phyloP scores from a whole-genome alignment of 2,329 filamentous ascomycete species.

The Myriosclerotinia duriaeana region DNA sequence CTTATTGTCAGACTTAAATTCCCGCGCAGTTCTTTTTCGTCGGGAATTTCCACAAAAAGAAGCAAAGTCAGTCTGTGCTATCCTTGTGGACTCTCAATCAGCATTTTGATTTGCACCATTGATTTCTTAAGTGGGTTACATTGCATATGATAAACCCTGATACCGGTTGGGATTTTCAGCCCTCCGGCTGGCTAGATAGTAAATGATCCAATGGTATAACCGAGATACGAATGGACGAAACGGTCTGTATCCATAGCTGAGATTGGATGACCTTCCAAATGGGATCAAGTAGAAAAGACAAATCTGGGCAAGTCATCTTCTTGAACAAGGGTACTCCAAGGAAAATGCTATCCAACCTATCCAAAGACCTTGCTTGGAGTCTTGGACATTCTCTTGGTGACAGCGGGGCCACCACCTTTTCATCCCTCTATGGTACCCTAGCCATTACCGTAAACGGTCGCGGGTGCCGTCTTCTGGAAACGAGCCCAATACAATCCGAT shows the following conservation, averaged over 20 bases:
- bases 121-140: conserved; percentile 20
- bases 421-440: conserved; percentile 21
- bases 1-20: conserved; percentile 8
- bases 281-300: conserved; percentile 3
- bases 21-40: neutral
- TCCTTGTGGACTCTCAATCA: conserved; percentile 20
- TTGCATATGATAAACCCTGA: conserved; percentile 19
- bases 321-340: conserved; percentile 6
- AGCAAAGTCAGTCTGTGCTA: conserved; percentile 17
- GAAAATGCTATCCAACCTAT: neutral
- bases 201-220: conserved; percentile 11
- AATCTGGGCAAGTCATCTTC: conserved; percentile 9
- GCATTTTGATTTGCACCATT: conserved; percentile 17
- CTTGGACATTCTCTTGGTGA: conserved; percentile 10
- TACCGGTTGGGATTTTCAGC: conserved; percentile 23
- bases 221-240: conserved; percentile 24
- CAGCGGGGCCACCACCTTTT: conserved; percentile 5
- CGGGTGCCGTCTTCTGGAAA: conserved; percentile 12
- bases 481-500: conserved; percentile 19
- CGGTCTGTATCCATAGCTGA: conserved; percentile 23
- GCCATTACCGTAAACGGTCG: conserved; percentile 21
- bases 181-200: conserved; percentile 22
- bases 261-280: conserved; percentile 23
- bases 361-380: conserved; percentile 14
- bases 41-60: conserved; percentile 12